Percentiles rank a stretch among this genome's conserved stretches.
phyloP scores from a whole-genome alignment of 2,329 filamentous ascomycete genomes.

The Podosphaera xanthii region DNA sequence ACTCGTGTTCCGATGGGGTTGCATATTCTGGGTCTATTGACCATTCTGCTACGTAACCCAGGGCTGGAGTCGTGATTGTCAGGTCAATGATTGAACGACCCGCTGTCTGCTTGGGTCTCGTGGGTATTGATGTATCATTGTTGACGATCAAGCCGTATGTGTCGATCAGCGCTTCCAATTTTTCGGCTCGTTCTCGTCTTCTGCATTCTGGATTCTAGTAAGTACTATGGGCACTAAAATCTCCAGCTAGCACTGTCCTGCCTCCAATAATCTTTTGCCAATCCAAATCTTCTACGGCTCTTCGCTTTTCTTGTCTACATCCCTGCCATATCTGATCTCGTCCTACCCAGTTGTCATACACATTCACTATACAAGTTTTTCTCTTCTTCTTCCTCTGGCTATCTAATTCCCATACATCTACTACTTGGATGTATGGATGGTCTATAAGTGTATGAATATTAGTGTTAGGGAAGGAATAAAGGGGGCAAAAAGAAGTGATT shows the following conservation, averaged over 20 bases:
- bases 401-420: neutral
- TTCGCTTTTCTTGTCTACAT: neutral
- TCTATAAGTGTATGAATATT: no score
- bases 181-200: neutral
- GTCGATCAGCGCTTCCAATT: neutral
- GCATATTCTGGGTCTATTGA: neutral
- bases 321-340: neutral
- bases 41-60: neutral
- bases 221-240: neutral
- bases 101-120: neutral
- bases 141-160: neutral
- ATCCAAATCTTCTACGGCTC: neutral
- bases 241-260: neutral
- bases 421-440: neutral
- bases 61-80: neutral
- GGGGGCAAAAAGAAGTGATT: no score
- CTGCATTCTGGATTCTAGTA: neutral
- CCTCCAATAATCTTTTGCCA: neutral
- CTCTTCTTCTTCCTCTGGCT: neutral
- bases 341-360: neutral
- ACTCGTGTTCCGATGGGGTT: neutral
- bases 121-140: neutral
- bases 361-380: neutral
- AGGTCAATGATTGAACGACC: neutral
- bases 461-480: no score